These are phyloP conservation scores for Seiridium unicorne DNA, from an alignment of 2,329 filamentous ascomycete genomes.

Conservation along the genomic window DNA sequence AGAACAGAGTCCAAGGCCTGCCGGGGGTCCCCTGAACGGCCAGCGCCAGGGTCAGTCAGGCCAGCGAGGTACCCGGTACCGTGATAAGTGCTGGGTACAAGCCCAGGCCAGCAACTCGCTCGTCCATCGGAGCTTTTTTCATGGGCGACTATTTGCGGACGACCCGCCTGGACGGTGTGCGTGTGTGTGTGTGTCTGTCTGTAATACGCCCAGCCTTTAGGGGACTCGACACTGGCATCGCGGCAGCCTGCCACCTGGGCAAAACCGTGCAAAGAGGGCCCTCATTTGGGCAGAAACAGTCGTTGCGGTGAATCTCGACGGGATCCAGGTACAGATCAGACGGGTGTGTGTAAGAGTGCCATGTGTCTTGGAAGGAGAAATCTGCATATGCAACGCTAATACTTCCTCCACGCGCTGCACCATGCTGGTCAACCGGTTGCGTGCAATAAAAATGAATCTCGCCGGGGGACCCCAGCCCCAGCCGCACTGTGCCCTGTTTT, in stretches of 20 bases:
- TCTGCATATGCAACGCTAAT: conserved; percentile 7
- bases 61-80: not conserved
- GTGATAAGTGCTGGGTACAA: too few relatives aligned
- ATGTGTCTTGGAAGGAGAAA: conserved; percentile 4
- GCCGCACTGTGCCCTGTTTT: not conserved
- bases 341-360: conserved; percentile 5
- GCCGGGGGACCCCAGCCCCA: not conserved
- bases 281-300: not conserved
- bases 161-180: too few relatives aligned
- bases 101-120: not conserved
- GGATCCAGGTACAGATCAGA: not conserved
- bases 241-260: too few relatives aligned
- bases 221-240: too few relatives aligned
- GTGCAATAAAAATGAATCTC: not conserved
- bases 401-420: not conserved
- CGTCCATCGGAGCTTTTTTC: not conserved
- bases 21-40: not conserved
- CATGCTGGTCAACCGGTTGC: not conserved
- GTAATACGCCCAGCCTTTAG: too few relatives aligned
- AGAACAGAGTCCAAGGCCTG: not conserved
- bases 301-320: not conserved
- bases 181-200: too few relatives aligned
- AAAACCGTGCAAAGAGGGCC: too few relatives aligned
- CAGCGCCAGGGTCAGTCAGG: not conserved
- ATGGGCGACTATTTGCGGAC: too few relatives aligned